Base-by-base conservation (phyloP, 768 basidiomycete species). In the Tricholoma matsutake region DNA sequence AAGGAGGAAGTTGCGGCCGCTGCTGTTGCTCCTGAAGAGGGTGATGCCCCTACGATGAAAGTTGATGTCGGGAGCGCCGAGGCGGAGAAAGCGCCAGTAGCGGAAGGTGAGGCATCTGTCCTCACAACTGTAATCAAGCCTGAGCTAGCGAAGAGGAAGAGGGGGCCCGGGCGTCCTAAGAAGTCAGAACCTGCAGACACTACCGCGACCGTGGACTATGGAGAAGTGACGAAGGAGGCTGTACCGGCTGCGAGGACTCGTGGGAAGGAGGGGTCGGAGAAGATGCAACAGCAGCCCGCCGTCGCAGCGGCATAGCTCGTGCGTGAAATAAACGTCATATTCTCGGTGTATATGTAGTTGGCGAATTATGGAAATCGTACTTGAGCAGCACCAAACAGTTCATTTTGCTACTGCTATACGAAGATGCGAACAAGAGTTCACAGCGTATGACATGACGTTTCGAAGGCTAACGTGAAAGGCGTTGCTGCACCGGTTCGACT, bases 241-340 rank as follows among this genome's bases (percentile, higher is more conserved):
- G 62, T 43, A 1, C 62, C 64, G 28, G 67, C 65, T 45, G 60
- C 65, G 32, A 54, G 62, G 13, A 68, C 64, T 13, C 65, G 65
- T 16, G 64, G 65, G 1, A 64, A 65, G 28, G 62, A 59, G 58
- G 60, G 54, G 18, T 28, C 31, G 37, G 20, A 13, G 13, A 31
- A 29, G 29, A 18, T 31, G 18, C 51, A 31, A n/a, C 51, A 32
- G 7, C 29, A 53, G 41, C 39, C 35, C 4, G 55, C 54, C 14
- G 35, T 35, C 18, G 55, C n/a, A 18, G 28, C 25, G 20, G 7
- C 25, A 22, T 56, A 29, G 14, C 3, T 56, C 20, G 34, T 16
- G 22, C 45, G 22, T 13, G n/a, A 22, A 41, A n/a, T 16, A 6
- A 41, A 11, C n/a, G 2, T 39, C 37, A 2, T 37, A 18, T 43